phyloP scores from a whole-genome alignment of 2,329 filamentous ascomycete genomes.

The Epichloe elymi region DNA sequence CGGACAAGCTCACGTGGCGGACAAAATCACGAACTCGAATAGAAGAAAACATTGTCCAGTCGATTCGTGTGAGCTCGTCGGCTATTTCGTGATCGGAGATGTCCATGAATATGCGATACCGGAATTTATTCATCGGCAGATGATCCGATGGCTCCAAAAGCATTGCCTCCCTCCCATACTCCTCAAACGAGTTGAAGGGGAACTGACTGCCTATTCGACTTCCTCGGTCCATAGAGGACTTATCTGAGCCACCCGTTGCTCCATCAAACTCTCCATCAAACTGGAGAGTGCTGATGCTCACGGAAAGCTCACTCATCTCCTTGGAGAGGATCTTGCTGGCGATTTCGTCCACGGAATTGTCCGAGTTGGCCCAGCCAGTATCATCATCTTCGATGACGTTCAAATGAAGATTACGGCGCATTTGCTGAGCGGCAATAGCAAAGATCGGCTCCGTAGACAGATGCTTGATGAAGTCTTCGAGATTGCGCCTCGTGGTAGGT shows the following conservation, averaged over 20 bases:
- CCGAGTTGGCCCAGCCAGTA: constrained; percentile 77
- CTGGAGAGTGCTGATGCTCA: constrained; percentile 33
- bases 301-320: constrained; percentile 25
- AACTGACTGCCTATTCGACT: constrained; percentile 29
- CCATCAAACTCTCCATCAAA: constrained; percentile 34
- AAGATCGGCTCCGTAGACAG: constrained; percentile 73
- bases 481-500: constrained; percentile 53
- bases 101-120: constrained; percentile 86
- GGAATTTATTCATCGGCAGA: constrained; percentile 63
- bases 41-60: constrained; percentile 96
- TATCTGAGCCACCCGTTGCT: constrained; percentile 33
- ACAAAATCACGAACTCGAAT: constrained; percentile 89
- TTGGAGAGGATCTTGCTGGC: constrained; percentile 23
- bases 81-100: constrained; percentile 75
- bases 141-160: constrained; percentile 56
- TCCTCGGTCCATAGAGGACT: constrained; percentile 27
- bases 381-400: constrained; percentile 77
- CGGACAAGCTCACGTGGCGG: constrained; percentile 70
- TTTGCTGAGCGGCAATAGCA: constrained; percentile 72
- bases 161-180: constrained; percentile 67
- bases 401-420: constrained; percentile 62
- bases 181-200: constrained; percentile 56
- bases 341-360: constrained; percentile 34
- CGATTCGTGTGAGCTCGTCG: constrained; percentile 83
- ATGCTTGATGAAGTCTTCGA: constrained; percentile 62